Percentiles rank a stretch among this genome's conserved stretches.
Evolutionary conservation across 1,284 basidiomycete genomes (phyloP).

Genomic region (Sporisorium exsertum): DNA sequence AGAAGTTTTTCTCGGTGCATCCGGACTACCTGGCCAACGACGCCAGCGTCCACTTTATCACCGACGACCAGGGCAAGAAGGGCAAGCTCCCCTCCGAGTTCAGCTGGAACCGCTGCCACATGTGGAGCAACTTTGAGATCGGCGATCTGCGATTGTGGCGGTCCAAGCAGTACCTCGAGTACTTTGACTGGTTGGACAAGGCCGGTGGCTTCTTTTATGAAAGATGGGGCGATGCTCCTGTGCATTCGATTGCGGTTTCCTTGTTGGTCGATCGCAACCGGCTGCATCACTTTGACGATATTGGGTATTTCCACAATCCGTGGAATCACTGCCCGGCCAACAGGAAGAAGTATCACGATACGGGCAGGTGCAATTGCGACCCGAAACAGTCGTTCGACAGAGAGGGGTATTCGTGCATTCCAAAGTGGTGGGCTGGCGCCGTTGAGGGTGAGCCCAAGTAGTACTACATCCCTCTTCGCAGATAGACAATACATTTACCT

Average conservation of each 20-base stretch:
- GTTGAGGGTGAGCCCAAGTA: constrained; percentile 54
- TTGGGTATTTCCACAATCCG: constrained; percentile 65
- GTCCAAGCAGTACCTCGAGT: constrained; percentile 79
- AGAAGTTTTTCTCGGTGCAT: constrained; percentile 78
- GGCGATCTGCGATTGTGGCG: constrained; percentile 81
- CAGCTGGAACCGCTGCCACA: constrained; percentile 80
- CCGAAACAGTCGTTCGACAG: constrained; percentile 61
- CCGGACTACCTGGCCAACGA: constrained; percentile 79
- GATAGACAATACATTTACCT: background rate
- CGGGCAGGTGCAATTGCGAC: constrained; percentile 61
- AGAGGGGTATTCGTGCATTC: constrained; percentile 60
- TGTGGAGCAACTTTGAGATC: constrained; percentile 77
- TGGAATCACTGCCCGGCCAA: constrained; percentile 65
- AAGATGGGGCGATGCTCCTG: constrained; percentile 86
- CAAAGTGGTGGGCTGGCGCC: constrained; percentile 57
- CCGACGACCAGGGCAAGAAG: constrained; percentile 75
- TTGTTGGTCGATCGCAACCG: constrained; percentile 54
- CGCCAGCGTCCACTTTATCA: constrained; percentile 81
- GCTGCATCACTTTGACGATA: constrained; percentile 60
- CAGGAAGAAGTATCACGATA: constrained; percentile 62
- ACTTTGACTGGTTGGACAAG: constrained; percentile 82
- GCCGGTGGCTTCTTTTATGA: constrained; percentile 76
- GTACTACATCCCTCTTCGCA: background rate
- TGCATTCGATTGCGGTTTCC: constrained; percentile 68
- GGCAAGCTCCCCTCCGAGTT: constrained; percentile 71